These are phyloP conservation scores for Gymnopilus dilepis DNA, from an alignment of 768 basidiomycete genomes.

Conservation along the genomic window DNA sequence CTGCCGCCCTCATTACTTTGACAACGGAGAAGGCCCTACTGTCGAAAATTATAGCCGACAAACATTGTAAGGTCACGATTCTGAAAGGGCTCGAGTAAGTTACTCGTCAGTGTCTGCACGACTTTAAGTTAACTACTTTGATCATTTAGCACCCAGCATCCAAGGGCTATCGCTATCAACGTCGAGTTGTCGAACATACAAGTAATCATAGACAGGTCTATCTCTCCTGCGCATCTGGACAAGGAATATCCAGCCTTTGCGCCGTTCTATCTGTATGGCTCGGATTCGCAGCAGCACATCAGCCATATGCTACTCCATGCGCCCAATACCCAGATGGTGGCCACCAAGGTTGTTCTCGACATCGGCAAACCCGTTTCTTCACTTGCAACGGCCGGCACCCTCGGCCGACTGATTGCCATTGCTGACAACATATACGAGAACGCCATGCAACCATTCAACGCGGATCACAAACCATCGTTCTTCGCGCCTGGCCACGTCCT, in stretches of 20 bases:
- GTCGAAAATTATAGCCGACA: not conserved
- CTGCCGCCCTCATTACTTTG: not conserved
- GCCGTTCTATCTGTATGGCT: constrained; percentile 49
- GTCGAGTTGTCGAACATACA: constrained; percentile 25
- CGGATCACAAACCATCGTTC: constrained; percentile 4
- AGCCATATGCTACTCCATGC: constrained; percentile 35
- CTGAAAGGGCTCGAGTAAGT: not conserved
- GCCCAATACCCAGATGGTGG: constrained; percentile 6
- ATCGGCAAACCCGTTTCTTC: not conserved
- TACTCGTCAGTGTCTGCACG: not conserved
- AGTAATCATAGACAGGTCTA: constrained; percentile 35
- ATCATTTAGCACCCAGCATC: not conserved
- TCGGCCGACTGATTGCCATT: not conserved
- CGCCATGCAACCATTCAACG: constrained; percentile 16
- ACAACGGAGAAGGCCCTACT: not conserved
- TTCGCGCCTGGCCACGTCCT: not conserved
- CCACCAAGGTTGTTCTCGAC: not conserved
- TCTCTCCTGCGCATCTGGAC: constrained; percentile 35
- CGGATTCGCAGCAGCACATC: constrained; percentile 32
- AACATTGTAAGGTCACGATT: not conserved
- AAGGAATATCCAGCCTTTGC: constrained; percentile 32
- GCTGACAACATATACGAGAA: constrained; percentile 5
- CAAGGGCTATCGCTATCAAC: not conserved
- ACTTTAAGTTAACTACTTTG: not conserved
- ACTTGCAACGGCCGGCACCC: not conserved